phyloP scores from a whole-genome alignment of 495 filamentous ascomycete genomes.

The Podospora comata region DNA sequence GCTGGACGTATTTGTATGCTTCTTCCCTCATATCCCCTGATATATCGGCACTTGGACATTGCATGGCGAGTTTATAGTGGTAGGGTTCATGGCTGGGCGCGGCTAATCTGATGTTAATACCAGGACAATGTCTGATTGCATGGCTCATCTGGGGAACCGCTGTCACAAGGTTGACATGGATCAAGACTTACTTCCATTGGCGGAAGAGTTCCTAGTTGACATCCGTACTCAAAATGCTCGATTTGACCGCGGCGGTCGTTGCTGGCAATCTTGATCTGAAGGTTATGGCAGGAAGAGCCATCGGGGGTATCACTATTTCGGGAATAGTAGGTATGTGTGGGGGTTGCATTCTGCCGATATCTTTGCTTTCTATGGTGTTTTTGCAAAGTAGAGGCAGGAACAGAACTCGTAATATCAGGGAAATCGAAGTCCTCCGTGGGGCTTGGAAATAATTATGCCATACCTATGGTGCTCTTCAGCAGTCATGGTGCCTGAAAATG shows the following conservation, averaged over 20 bases:
- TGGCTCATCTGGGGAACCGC: conserved; percentile 2
- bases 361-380: not conserved
- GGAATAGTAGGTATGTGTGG: not conserved
- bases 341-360: not conserved
- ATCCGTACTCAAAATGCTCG: not conserved
- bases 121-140: not conserved
- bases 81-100: conserved; percentile 4
- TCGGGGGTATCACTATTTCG: not conserved
- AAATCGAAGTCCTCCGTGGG: too few relatives aligned
- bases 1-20: not conserved
- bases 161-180: not conserved
- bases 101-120: conserved; percentile 14
- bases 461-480: not conserved
- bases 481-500: not conserved
- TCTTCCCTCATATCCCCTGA: not conserved
- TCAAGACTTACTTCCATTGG: not conserved
- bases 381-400: too few relatives aligned
- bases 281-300: not conserved
- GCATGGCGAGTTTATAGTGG: not conserved
- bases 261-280: not conserved
- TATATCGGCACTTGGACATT: conserved; percentile 3
- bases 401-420: too few relatives aligned
- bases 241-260: not conserved
- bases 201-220: not conserved
- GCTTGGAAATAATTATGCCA: too few relatives aligned